Conservation (phyloP, 495 filamentous ascomycete genomes). For the Penicillium turbatum region DNA sequence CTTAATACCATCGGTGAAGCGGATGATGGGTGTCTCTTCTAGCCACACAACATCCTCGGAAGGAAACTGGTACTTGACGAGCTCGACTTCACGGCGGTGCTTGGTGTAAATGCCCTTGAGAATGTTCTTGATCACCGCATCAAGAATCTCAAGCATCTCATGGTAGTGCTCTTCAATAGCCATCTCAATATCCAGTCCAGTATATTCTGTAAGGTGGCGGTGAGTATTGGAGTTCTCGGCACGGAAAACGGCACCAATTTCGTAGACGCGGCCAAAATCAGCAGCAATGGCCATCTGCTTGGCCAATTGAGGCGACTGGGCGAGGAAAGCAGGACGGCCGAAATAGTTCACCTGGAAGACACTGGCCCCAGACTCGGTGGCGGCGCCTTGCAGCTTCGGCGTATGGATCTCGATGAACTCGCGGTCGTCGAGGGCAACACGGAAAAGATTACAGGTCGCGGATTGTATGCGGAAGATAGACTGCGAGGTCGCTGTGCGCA, state of each 20-base stretch:
- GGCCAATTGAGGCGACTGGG: conserved; percentile 88
- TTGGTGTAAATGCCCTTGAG: conserved; percentile 65
- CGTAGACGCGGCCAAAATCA: conserved; percentile 82
- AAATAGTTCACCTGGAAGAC: conserved; percentile 90
- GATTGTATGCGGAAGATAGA: conserved; percentile 75
- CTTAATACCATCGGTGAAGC: conserved; percentile 72
- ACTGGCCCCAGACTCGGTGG: conserved; percentile 87
- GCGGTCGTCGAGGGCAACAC: conserved; percentile 61
- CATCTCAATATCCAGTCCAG: conserved; percentile 94
- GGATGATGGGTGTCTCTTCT: conserved; percentile 74
- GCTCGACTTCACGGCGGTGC: conserved; percentile 63
- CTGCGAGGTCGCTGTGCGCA: conserved; percentile 79
- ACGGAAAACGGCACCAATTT: conserved; percentile 84
- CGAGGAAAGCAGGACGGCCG: conserved; percentile 72
- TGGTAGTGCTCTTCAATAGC: conserved; percentile 85
- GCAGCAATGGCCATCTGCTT: conserved; percentile 93
- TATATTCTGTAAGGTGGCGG: conserved; percentile 93
- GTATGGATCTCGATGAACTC: conserved; percentile 87
- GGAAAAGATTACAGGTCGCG: conserved; percentile 76
- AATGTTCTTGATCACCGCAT: conserved; percentile 76
- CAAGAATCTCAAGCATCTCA: conserved; percentile 73
- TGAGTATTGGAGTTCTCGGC: conserved; percentile 95
- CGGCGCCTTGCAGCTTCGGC: conserved; percentile 80
- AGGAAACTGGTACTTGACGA: conserved; percentile 61
- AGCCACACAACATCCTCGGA: conserved; percentile 73